phyloP scores from a whole-genome alignment of 108 stramenopile species.

The Fragilariopsis cylindrus region DNA sequence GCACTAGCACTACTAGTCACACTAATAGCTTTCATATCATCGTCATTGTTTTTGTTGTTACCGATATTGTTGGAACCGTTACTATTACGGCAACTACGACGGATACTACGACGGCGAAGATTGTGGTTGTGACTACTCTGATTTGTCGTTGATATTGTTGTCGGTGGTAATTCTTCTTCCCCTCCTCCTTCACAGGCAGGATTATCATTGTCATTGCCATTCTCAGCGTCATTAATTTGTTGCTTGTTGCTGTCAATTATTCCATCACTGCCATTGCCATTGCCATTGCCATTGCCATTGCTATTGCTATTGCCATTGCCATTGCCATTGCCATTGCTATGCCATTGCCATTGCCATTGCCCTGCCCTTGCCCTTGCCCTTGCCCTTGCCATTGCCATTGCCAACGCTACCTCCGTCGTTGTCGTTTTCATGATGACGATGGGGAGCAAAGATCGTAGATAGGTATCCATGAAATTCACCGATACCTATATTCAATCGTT shows the following conservation, averaged over 20 bases:
- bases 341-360: background rate
- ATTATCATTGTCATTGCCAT: too few species aligned
- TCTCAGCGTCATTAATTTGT: background rate
- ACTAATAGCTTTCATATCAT: background rate
- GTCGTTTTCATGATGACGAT: background rate
- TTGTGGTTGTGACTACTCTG: too few species aligned
- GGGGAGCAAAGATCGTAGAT: background rate
- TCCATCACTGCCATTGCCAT: background rate
- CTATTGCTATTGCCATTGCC: background rate
- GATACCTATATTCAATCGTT: conserved; percentile 1
- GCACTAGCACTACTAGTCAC: background rate
- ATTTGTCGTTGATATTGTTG: too few species aligned
- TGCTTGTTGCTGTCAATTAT: conserved; percentile 6
- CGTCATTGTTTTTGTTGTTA: background rate
- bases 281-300: background rate
- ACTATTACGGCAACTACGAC: too few species aligned
- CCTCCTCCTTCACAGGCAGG: too few species aligned
- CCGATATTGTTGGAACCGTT: background rate
- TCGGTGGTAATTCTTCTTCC: too few species aligned
- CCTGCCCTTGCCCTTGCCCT: background rate
- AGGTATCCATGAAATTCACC: background rate
- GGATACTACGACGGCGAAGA: too few species aligned
- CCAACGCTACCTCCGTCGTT: background rate
- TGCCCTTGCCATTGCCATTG: background rate
- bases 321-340: background rate